Conservation (phyloP, 148 eudicot genomes). For the Simmondsia chinensis region DNA sequence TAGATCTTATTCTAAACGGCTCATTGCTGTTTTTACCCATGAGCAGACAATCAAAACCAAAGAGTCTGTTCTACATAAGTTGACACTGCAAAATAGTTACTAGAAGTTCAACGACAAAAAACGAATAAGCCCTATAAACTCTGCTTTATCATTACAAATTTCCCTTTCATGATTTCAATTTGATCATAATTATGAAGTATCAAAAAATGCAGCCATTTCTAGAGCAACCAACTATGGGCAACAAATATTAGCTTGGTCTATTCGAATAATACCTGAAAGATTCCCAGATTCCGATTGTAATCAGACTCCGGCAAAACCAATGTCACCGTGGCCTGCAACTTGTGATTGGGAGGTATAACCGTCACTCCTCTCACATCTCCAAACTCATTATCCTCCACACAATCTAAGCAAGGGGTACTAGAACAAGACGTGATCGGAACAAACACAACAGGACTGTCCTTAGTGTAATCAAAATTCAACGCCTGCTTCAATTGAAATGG, state of each 20-base stretch:
- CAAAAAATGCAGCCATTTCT: not conserved
- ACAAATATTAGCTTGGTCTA: slow-evolving; percentile 1
- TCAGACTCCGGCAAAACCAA: slow-evolving; percentile 81
- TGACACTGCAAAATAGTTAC: no score
- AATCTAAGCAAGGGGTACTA: slow-evolving; percentile 5
- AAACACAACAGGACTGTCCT: slow-evolving; percentile 53
- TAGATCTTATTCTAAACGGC: no score
- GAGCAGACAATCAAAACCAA: no score
- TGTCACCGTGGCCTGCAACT: slow-evolving; percentile 54
- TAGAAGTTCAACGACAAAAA: no score
- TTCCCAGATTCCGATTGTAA: slow-evolving; percentile 75
- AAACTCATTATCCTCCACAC: slow-evolving; percentile 20
- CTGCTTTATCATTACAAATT: no score
- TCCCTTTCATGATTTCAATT: no score
- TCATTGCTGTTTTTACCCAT: no score
- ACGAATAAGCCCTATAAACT: no score
- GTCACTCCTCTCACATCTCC: slow-evolving; percentile 18
- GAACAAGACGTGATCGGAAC: slow-evolving; percentile 39
- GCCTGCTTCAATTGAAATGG: slow-evolving; percentile 45
- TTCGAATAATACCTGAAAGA: slow-evolving; percentile 59
- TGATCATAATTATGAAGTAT: no score
- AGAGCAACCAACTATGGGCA: not conserved
- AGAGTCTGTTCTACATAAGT: no score
- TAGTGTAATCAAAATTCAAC: slow-evolving; percentile 72
- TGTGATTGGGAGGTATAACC: slow-evolving; percentile 51